Base-by-base conservation (phyloP, 306 rosid species). In the Abrus precatorius region DNA sequence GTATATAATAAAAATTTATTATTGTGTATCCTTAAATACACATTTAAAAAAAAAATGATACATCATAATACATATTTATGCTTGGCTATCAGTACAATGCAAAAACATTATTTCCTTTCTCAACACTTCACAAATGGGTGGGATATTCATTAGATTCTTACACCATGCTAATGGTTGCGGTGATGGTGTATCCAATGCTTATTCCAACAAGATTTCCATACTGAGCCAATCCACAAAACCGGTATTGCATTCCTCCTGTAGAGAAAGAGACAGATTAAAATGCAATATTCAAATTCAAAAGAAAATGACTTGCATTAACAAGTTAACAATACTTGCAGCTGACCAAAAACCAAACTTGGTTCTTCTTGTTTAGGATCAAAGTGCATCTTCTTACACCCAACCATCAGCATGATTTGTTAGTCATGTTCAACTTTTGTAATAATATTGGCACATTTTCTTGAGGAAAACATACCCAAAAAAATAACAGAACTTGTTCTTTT, bases 141-240 rank as follows among this genome's bases (percentile, higher is more conserved):
- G 28, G 50, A 68, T 40, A 13, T 28, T 36, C 27, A 10, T 28
- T 53, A 70, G 33, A 30, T 53, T 53, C 88, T 84, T 87, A 87
- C 90, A 75, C 85, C 90, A 84, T 82, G 71, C 90, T 87, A 29
- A 79, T 82, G 75, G 90, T 36, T 28, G 81, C 83, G n/a, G 90
- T 75, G 56, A 87, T 49, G 28, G 68, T 65, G 80, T 78, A 87
- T 45, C 86, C 86, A 74, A 84, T 71, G 80, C 29, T 1, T 49
- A 2, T 0, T 57, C 88, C 86, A 0, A 84, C 7, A 3, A 84
- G 86, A 84, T 78, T 87, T 53, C 6, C 7, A 5, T 70, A 87
- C 60, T 84, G 90, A 49, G 81, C 83, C n/a, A 57, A 3, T n/a
- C 83, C 88, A 65, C 88, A 87, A 3, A 82, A 40, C 47, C 1